Percentiles rank a stretch among this genome's conserved stretches.
Conservation (phyloP, 768 basidiomycete species). For the Pleurotus cornucopiae region DNA sequence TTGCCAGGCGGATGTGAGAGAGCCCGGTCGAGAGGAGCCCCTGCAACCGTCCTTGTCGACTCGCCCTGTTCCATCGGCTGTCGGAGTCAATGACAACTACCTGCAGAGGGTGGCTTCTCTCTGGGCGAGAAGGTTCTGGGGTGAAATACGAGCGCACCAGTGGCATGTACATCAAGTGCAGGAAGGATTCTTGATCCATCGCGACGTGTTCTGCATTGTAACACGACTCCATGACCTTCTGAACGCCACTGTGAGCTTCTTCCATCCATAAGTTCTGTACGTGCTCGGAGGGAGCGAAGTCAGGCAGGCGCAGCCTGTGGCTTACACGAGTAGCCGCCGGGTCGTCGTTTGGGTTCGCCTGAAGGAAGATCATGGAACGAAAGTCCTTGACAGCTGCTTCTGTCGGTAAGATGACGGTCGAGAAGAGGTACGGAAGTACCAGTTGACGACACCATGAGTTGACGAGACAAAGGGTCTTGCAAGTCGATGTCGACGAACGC, state of each 20-base stretch:
- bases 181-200: constrained; percentile 15
- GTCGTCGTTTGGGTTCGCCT: neutral
- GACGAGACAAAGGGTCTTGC: constrained; percentile 14
- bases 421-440: constrained; percentile 21
- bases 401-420: constrained; percentile 13
- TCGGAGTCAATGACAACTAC: constrained; percentile 14
- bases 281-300: constrained; percentile 10
- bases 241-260: constrained; percentile 13
- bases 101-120: constrained; percentile 11
- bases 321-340: neutral
- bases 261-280: constrained; percentile 18
- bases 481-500: constrained; percentile 14
- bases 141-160: neutral
- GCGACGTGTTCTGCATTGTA: constrained; percentile 15
- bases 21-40: constrained; percentile 16
- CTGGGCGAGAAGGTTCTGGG: neutral
- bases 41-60: neutral
- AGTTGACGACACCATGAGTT: constrained; percentile 19
- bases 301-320: neutral
- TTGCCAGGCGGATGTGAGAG: constrained; percentile 17
- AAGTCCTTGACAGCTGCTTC: constrained; percentile 3
- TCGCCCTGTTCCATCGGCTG: constrained; percentile 11
- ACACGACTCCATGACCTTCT: constrained; percentile 17
- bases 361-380: constrained; percentile 1
- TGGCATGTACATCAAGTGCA: constrained; percentile 15